Conservation (phyloP, 805 yeast genomes). For the Yamadazyma scolyti region DNA sequence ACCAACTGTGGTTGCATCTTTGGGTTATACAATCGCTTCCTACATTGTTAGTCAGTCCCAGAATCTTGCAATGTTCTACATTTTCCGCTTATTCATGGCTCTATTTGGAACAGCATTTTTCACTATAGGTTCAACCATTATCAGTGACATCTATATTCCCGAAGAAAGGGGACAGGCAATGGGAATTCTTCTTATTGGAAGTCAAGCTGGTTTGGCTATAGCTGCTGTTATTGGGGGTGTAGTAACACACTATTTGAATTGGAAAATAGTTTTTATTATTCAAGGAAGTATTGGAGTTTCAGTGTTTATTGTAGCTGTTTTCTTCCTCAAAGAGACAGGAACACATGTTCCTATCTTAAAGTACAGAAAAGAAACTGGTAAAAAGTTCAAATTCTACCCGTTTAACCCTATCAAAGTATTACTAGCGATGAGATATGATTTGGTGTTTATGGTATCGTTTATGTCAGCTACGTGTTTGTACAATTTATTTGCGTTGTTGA, state of each 20-base stretch:
- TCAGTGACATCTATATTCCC: conserved; percentile 48
- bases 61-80: conserved; percentile 48
- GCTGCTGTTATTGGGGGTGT: conserved; percentile 52
- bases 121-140: conserved; percentile 45
- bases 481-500: conserved; percentile 39
- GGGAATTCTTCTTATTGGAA: conserved; percentile 45
- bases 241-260: conserved; percentile 42
- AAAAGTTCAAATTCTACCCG: conserved; percentile 34
- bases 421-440: conserved; percentile 34
- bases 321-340: conserved; percentile 46
- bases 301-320: conserved; percentile 25
- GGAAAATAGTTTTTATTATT: conserved; percentile 52
- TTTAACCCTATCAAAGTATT: conserved; percentile 44
- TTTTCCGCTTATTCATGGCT: conserved; percentile 46
- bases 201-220: conserved; percentile 49
- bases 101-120: conserved; percentile 53
- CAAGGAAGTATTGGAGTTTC: conserved; percentile 40
- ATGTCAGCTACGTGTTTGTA: conserved; percentile 36
- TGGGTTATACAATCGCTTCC: conserved; percentile 17
- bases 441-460: conserved; percentile 38
- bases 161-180: conserved; percentile 47
- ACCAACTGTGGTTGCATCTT: conserved; percentile 37
- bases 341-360: conserved; percentile 22
- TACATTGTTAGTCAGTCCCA: conserved; percentile 40
- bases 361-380: conserved; percentile 15